A percentile compares a stretch with the other conserved stretches of the same genome.
Evolutionary conservation across 2,329 filamentous ascomycete species (phyloP).

Genomic region (Apiospora kogelbergensis): DNA sequence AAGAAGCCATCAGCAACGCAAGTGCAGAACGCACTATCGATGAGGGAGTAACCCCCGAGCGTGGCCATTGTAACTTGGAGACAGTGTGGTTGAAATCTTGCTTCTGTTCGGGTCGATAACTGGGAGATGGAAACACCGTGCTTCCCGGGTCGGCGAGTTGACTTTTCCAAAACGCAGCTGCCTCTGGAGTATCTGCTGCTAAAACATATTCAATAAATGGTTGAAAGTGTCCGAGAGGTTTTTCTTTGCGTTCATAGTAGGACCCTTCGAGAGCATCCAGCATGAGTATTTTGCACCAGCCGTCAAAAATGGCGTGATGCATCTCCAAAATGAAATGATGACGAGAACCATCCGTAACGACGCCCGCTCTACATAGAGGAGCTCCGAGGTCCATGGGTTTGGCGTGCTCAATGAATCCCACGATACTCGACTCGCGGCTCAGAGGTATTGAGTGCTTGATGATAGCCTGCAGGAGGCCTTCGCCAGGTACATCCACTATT

Average conservation of each 20-base stretch:
- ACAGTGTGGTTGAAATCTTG: background rate
- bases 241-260: background rate
- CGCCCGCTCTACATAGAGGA: background rate
- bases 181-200: background rate
- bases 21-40: background rate
- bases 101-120: background rate
- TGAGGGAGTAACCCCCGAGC: background rate
- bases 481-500: background rate
- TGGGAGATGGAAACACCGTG: background rate
- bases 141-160: background rate
- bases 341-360: background rate
- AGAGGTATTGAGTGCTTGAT: background rate
- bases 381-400: background rate
- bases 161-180: background rate
- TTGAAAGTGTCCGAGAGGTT: background rate
- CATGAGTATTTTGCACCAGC: background rate
- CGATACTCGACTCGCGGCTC: background rate
- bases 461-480: background rate
- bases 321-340: background rate
- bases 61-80: background rate
- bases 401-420: background rate
- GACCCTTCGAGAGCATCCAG: background rate
- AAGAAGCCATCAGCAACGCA: background rate
- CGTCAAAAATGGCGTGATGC: slow-evolving; percentile 5
- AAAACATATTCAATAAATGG: background rate